Base-by-base conservation (phyloP, 2,329 filamentous ascomycete genomes). In the Ceratocystis papillata region DNA sequence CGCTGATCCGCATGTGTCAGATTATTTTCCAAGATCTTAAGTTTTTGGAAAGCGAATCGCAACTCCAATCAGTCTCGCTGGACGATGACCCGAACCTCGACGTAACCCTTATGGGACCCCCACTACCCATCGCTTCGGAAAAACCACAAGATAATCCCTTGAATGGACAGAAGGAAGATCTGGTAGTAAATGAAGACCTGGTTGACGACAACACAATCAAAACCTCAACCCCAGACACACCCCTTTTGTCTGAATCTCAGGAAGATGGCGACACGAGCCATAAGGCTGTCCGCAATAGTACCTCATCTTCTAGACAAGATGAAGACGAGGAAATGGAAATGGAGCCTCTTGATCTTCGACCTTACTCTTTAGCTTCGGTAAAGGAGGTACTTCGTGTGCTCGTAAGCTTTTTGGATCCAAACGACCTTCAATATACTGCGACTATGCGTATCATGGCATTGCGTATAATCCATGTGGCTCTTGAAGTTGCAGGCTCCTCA, bases 1-100 rank as follows among this genome's bases (percentile, higher is more conserved):
- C 91, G 65, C 96, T 99, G 92, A 90, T 97, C 59, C 90, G 90
- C 70, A 99, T 99, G 94, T 97, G 94, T 73, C 94, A 99, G 76
- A 91, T 96, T 70, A 96, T 99, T 72, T 99, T 99, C 74, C 89
- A 92, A 75, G 87, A 95, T 68, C 78, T 99, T 64, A 96, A 96
- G 75, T 86, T 92, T 69, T 79, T 97, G 6, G 90, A 95, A 71
- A 81, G 89, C 60, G 87, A 92, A 73, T 83, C 86, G 25, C 85
- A 85, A 12, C 83, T 87, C 46, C 84, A 88, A 69, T 76, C 83
- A 5, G 83, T 86, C 45, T 82, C 82, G 2, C 76, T 89, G 66
- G 87, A 90, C 72, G 82, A 83, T 6, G 84, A 87, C 69, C 83
- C 84, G 25, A 85, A 89, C 69, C 84, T 88, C 76, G 86, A 89